phyloP scores from a whole-genome alignment of 768 basidiomycete species.

The Suillus tomentosus region DNA sequence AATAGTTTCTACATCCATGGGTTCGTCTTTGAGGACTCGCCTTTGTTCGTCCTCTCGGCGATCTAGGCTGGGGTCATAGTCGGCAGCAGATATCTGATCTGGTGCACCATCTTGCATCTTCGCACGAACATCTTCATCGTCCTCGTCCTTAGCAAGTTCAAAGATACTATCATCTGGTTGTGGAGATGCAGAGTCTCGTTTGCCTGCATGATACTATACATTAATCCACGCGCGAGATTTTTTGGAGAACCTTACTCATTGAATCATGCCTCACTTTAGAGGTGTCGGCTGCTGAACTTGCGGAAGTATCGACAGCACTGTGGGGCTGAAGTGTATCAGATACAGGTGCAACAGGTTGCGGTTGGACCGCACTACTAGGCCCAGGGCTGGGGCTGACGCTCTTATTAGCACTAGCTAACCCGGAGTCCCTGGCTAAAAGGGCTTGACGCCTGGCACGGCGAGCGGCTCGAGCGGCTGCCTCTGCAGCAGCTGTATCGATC shows the following conservation, averaged over 20 bases:
- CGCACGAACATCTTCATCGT: slow-evolving; percentile 48
- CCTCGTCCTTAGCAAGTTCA: slow-evolving; percentile 66
- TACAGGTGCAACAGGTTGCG: slow-evolving; percentile 55
- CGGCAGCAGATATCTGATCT: slow-evolving; percentile 87
- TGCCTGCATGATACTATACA: slow-evolving; percentile 34
- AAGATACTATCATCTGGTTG: slow-evolving; percentile 63
- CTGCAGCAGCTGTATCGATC: slow-evolving; percentile 47
- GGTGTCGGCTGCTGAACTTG: slow-evolving; percentile 17
- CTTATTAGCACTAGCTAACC: slow-evolving; percentile 43
- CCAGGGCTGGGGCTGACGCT: slow-evolving; percentile 59
- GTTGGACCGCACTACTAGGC: slow-evolving; percentile 74
- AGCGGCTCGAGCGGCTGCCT: slow-evolving; percentile 65
- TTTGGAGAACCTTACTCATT: slow-evolving; percentile 20
- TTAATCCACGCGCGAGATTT: slow-evolving; percentile 2
- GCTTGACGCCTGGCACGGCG: slow-evolving; percentile 73
- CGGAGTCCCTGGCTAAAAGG: slow-evolving; percentile 76
- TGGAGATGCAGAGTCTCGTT: slow-evolving; percentile 56
- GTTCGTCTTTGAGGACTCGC: slow-evolving; percentile 48
- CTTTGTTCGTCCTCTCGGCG: slow-evolving; percentile 81
- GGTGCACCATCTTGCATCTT: slow-evolving; percentile 48
- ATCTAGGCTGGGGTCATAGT: slow-evolving; percentile 88
- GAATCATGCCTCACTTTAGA: slow-evolving; percentile 22
- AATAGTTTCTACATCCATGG: slow-evolving; percentile 41
- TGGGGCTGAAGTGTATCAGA: slow-evolving; percentile 67
- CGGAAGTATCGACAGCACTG: slow-evolving; percentile 42